Conservation (phyloP, 2,329 filamentous ascomycete genomes). For the Fusarium clavum region DNA sequence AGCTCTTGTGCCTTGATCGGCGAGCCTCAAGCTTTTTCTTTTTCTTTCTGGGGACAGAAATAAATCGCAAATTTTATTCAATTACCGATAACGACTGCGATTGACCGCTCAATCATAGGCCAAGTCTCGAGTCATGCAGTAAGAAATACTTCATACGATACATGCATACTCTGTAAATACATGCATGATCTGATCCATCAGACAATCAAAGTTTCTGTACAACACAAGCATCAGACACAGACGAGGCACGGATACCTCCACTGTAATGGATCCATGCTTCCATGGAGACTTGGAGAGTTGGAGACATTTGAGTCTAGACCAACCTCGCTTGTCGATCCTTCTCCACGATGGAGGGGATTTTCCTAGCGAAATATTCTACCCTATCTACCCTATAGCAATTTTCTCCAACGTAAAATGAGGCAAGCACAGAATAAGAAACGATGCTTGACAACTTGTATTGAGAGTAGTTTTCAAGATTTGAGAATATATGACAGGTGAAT, state of each 20-base stretch:
- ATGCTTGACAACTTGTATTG: neutral
- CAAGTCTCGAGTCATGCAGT: constrained; percentile 20
- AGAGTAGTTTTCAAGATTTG: neutral
- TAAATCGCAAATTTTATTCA: neutral
- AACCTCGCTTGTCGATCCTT: constrained; percentile 17
- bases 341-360: constrained; percentile 1
- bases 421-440: neutral
- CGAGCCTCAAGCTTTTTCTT: constrained; percentile 21
- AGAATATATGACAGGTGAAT: neutral
- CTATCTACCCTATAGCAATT: neutral
- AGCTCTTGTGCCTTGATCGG: constrained; percentile 23
- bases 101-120: constrained; percentile 2
- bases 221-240: constrained; percentile 13
- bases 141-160: neutral
- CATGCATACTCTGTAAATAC: neutral
- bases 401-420: neutral
- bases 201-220: neutral
- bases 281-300: constrained; percentile 9
- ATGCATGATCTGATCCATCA: constrained; percentile 13
- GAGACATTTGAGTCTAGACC: constrained; percentile 17
- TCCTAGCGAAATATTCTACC: constrained; percentile 2
- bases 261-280: constrained; percentile 13
- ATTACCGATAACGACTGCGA: neutral
- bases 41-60: neutral
- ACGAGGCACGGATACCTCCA: constrained; percentile 7